Base-by-base conservation (phyloP, 108 stramenopile genomes). In the Seminavis robusta region DNA sequence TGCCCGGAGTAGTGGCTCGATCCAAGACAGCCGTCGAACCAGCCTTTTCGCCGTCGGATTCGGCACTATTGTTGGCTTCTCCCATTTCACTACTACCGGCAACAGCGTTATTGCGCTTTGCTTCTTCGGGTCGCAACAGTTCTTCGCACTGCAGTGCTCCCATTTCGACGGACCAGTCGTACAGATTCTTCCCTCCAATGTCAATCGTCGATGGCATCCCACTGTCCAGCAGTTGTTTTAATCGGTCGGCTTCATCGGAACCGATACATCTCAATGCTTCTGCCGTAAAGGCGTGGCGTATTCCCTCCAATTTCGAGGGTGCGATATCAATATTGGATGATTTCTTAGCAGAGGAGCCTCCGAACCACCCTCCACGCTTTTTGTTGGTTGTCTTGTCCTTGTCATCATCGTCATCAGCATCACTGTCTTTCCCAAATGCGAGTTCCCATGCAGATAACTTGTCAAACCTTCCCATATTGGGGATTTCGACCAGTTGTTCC, bases 211-310 rank as follows among this genome's bases (percentile, higher is more conserved):
- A 25, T 16, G 70, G 73, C 84, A 92, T 84, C 0, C 90, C 90
- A 31, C 82, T 76, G 31, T 77, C 56, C 26, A 92, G 25, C 1
- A 92, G 47, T 45, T 92, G 77, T 29, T 72, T 30, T 38, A 92
- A 60, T 43, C 90, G 64, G 17, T 72, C 66, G 0, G 80, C 82
- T 63, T 92, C 90, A 59, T 92, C 86, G 7, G 82, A 68, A 28
- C 90, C 90, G 56, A 92, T 77, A 30, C 84, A 82, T 23, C 90
- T 74, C 54, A 92, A 55, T 1, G 90, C 90, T 63, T 92, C 90
- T 13, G 90, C 84, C 0, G 83, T 81, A 47, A 92, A 92, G 8
- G 90, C 90, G 67, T 92, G 82, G 0, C 76, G 73, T 20, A 91
- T 83, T 3, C 84, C 90, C 33, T 88, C 82, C 10, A 71, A 74